phyloP scores from a whole-genome alignment of 345 rosid species.

The Gossypium arboreum region DNA sequence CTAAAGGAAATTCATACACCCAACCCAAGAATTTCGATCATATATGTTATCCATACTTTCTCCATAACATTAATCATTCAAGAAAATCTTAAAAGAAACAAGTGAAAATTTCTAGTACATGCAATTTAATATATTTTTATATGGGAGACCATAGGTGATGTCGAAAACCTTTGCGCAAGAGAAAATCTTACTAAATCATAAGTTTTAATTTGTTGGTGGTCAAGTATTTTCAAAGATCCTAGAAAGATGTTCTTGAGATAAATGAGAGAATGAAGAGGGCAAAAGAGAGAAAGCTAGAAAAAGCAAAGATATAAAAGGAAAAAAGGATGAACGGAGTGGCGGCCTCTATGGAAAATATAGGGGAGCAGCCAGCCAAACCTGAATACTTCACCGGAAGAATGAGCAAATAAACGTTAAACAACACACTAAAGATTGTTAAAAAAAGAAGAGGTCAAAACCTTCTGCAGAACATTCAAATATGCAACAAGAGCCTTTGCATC shows the following conservation, averaged over 20 bases:
- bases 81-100: not conserved
- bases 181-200: not conserved
- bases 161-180: not conserved
- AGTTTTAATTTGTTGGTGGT: not conserved
- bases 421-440: not conserved
- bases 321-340: not conserved
- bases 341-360: not conserved
- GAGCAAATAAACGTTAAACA: not conserved
- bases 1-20: not conserved
- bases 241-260: not conserved
- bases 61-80: not conserved
- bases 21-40: not conserved
- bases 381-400: not conserved
- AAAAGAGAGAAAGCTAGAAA: not conserved
- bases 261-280: not conserved
- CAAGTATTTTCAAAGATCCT: not conserved
- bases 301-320: not conserved
- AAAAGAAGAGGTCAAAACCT: constrained; percentile 42
- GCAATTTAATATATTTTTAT: not conserved
- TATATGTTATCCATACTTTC: not conserved
- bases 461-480: constrained; percentile 87
- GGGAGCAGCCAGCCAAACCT: not conserved
- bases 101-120: not conserved
- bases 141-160: not conserved
- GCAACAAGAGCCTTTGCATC: constrained; percentile 98